phyloP scores from a whole-genome alignment of 352 stramenopile species.

The Phytophthora europaea region DNA sequence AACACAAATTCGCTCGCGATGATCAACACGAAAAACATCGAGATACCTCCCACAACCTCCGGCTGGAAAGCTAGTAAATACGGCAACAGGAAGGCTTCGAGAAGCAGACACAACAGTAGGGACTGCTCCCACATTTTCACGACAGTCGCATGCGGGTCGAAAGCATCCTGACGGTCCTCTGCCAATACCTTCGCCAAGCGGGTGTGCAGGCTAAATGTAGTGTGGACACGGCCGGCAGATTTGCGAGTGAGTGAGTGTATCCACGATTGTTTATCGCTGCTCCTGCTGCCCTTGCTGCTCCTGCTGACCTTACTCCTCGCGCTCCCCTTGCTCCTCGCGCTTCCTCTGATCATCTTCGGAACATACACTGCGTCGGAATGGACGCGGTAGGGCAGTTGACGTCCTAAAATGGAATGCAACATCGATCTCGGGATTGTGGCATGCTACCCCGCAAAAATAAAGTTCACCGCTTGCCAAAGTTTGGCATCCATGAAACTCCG shows the following conservation, averaged over 20 bases:
- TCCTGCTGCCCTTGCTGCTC: constrained; percentile 6
- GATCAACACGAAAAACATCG: constrained; percentile 34
- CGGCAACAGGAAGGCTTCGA: constrained; percentile 60
- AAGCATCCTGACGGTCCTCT: constrained; percentile 33
- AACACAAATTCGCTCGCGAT: constrained; percentile 59
- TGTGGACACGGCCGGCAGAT: constrained; percentile 3
- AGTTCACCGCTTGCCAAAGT: neutral
- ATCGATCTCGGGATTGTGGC: neutral
- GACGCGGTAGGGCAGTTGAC: neutral
- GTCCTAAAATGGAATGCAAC: neutral
- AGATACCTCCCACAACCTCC: constrained; percentile 16
- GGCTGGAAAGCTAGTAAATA: constrained; percentile 56
- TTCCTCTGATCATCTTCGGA: constrained; percentile 3
- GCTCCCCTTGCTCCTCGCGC: neutral
- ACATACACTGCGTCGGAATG: neutral
- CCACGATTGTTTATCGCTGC: constrained; percentile 6
- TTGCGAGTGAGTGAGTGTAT: neutral
- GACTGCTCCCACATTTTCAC: constrained; percentile 63
- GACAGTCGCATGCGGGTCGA: constrained; percentile 52
- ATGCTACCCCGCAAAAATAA: neutral
- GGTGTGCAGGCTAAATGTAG: constrained; percentile 3
- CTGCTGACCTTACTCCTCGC: neutral
- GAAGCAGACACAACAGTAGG: constrained; percentile 52
- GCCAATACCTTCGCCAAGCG: constrained; percentile 2
- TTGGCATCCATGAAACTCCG: constrained; percentile 2